Evolutionary conservation across 2,329 filamentous ascomycete species (phyloP).

Genomic region (Colletotrichum gigasporum): DNA sequence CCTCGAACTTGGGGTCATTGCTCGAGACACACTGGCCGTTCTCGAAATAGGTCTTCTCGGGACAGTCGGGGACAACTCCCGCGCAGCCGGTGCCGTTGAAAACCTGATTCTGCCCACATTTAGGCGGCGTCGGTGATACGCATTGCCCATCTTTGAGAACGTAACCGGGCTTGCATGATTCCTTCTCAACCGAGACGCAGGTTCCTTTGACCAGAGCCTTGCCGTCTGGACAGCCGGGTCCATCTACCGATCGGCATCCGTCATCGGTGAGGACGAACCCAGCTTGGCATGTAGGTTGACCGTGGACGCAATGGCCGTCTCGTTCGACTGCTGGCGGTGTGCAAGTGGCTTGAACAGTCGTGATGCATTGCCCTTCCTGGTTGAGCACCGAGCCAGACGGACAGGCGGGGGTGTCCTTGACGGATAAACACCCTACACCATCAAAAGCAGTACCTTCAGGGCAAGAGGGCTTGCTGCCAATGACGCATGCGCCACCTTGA

Average conservation of each 20-base stretch:
- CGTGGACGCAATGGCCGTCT: background rate
- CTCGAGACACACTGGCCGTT: background rate
- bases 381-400: background rate
- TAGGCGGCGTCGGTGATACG: background rate
- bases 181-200: background rate
- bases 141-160: conserved; percentile 1
- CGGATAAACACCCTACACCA: background rate
- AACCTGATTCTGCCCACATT: background rate
- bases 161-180: background rate
- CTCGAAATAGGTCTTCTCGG: background rate
- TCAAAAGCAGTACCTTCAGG: conserved; percentile 1
- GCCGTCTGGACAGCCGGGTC: background rate
- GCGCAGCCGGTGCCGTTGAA: background rate
- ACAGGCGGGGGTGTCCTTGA: background rate
- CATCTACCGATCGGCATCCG: background rate
- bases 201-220: background rate
- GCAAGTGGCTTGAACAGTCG: background rate
- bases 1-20: background rate
- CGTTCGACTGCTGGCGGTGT: background rate
- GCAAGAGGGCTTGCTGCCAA: background rate
- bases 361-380: background rate
- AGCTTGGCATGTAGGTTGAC: background rate
- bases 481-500: background rate
- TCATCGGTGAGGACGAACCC: background rate
- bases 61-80: background rate